Evolutionary conservation across 352 stramenopile species (phyloP).

Genomic region (Pythium myriotylum): DNA sequence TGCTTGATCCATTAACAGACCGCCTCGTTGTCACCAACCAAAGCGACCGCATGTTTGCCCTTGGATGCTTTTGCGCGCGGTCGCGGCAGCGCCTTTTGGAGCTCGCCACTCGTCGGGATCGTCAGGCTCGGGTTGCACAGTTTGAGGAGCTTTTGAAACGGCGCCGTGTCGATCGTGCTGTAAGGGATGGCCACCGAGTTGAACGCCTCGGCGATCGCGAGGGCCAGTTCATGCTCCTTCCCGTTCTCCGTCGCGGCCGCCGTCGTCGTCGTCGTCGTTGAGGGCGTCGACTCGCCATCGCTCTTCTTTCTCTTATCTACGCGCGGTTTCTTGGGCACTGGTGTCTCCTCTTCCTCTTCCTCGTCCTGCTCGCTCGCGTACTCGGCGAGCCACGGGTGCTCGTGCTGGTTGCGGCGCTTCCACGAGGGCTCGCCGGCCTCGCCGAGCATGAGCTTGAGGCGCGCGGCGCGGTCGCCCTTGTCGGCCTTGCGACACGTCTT

Average conservation of each 20-base stretch:
- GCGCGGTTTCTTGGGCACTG: neutral
- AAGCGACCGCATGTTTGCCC: too few species aligned
- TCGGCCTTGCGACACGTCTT: neutral
- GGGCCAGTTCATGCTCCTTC: neutral
- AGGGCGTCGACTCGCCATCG: too few species aligned
- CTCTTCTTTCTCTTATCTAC: neutral
- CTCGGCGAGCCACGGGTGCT: neutral
- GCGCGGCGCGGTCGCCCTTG: neutral
- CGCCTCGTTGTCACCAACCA: too few species aligned
- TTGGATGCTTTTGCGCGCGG: too few species aligned
- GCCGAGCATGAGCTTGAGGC: neutral
- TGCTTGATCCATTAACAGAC: too few species aligned
- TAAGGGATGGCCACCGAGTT: neutral
- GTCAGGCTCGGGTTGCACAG: neutral
- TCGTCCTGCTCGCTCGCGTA: slow-evolving; percentile 2
- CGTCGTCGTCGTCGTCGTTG: neutral
- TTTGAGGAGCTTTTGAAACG: neutral
- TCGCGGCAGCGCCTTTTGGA: neutral
- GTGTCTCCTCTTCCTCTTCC: neutral
- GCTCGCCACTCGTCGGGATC: neutral
- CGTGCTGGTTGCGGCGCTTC: neutral
- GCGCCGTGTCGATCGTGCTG: neutral
- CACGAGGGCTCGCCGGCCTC: slow-evolving; percentile 5
- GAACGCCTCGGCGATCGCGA: neutral
- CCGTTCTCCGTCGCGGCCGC: neutral